A percentile compares a stretch with the other conserved stretches of the same genome.
These are phyloP conservation scores for Stylosanthes scabra DNA, from an alignment of 331 rosid species.

Conservation along the genomic window DNA sequence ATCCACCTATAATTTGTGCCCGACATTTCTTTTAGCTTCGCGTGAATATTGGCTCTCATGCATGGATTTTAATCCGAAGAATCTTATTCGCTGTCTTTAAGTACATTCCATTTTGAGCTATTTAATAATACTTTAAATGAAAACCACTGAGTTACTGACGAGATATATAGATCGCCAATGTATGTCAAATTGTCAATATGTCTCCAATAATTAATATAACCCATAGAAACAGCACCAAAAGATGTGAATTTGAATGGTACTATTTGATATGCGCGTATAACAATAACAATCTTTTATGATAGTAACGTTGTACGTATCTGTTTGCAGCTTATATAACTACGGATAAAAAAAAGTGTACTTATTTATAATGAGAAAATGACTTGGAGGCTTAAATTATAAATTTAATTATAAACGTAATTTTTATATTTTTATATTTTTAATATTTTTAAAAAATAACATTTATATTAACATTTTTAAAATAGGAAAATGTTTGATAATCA, in stretches of 20 bases:
- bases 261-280: neutral
- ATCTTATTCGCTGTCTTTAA: conserved; percentile 26
- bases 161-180: conserved; percentile 1
- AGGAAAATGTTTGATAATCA: too few species aligned
- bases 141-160: conserved; percentile 22
- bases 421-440: too few species aligned
- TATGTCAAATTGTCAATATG: too few species aligned
- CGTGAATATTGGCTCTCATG: conserved; percentile 9
- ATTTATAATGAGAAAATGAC: too few species aligned
- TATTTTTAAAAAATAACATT: too few species aligned
- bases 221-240: neutral
- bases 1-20: neutral
- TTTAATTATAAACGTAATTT: too few species aligned
- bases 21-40: neutral
- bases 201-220: neutral
- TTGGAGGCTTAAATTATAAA: too few species aligned
- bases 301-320: neutral
- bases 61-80: conserved; percentile 6
- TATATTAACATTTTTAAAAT: too few species aligned
- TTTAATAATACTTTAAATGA: conserved; percentile 8
- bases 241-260: neutral
- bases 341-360: too few species aligned
- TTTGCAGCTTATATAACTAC: neutral
- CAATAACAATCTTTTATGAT: neutral
- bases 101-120: neutral